These are phyloP conservation scores for Aplosporella prunicola DNA, from an alignment of 2,329 filamentous ascomycete genomes.

Conservation along the genomic window DNA sequence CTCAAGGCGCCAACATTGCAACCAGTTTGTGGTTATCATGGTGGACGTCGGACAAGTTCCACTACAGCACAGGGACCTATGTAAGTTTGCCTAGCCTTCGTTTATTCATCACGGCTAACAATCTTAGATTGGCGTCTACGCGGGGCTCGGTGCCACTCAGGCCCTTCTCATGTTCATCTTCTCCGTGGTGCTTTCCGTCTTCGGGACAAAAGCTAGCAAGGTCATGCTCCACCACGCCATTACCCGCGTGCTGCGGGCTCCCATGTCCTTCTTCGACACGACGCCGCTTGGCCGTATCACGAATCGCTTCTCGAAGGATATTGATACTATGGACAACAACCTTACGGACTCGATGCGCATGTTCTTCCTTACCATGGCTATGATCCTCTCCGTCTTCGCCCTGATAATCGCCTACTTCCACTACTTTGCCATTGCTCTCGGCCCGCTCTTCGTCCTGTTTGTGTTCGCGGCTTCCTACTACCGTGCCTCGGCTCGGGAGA, in stretches of 20 bases:
- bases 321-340: slow-evolving; percentile 94
- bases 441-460: slow-evolving; percentile 65
- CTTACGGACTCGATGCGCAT: slow-evolving; percentile 83
- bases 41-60: slow-evolving; percentile 77
- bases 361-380: slow-evolving; percentile 77
- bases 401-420: slow-evolving; percentile 94
- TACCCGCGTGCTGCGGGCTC: slow-evolving; percentile 58
- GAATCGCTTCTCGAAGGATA: slow-evolving; percentile 90
- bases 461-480: slow-evolving; percentile 80
- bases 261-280: slow-evolving; percentile 91
- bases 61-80: slow-evolving; percentile 57
- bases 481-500: slow-evolving; percentile 78
- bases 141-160: slow-evolving; percentile 61
- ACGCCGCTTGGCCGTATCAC: slow-evolving; percentile 92
- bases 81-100: slow-evolving; percentile 43
- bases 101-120: slow-evolving; percentile 18
- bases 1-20: slow-evolving; percentile 75
- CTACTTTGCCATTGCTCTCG: slow-evolving; percentile 67
- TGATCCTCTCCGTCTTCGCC: slow-evolving; percentile 74
- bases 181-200: slow-evolving; percentile 65
- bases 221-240: slow-evolving; percentile 74
- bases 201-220: slow-evolving; percentile 74
- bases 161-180: slow-evolving; percentile 71
- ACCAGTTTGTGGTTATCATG: slow-evolving; percentile 90
- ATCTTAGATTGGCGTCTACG: slow-evolving; percentile 52